Base-by-base conservation (phyloP, 2,329 filamentous ascomycete species). In the Knoxdaviesia proteae region DNA sequence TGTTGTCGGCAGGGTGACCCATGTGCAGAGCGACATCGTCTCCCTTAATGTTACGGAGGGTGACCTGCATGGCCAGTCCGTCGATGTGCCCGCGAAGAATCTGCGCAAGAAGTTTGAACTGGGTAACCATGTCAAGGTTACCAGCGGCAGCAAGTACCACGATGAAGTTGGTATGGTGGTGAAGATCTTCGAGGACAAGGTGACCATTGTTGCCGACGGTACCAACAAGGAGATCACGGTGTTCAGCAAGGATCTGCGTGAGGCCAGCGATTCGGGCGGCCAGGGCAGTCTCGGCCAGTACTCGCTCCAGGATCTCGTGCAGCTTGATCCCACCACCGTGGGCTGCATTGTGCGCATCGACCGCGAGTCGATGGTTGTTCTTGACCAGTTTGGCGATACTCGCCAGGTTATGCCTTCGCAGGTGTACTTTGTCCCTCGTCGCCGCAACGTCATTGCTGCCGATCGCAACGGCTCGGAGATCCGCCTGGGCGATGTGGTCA, bases 121-220 rank as follows among this genome's bases (percentile, higher is more conserved):
- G 47, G 90, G 90, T 66, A 90, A 98, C 54, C 90, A 98, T 55
- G 90, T 98, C 64, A 96, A 96, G 64, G 90, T 98, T 50, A 93
- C 94, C 56, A 88, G 90, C 44, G 88, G 87, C 36, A 94, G 87
- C 62, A 81, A 84, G 52, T 96, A 87, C 58, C 77, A 83, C 44
- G 90, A 94, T 52, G 90, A 98, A 61, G 81, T 96, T 38, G 90
- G 90, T 59, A 93, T 94, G 74, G 87, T 98, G 42, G 86, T 96
- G 49, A 84, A 84, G 57, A 90, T 94, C 50, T 80, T 76, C 40
- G 84, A 93, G 46, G 90, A 98, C 56, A 78, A 83, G 36, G 86
- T 98, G 45, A 96, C 90, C 1, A 67, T 98, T 49, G 66, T 98
- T 49, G 94, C 84, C 40, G 90, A 98, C 61, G 84, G 90, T 57